Evolutionary conservation across 768 basidiomycete species (phyloP).

Genomic region (Xerocomellus chrysenteron): DNA sequence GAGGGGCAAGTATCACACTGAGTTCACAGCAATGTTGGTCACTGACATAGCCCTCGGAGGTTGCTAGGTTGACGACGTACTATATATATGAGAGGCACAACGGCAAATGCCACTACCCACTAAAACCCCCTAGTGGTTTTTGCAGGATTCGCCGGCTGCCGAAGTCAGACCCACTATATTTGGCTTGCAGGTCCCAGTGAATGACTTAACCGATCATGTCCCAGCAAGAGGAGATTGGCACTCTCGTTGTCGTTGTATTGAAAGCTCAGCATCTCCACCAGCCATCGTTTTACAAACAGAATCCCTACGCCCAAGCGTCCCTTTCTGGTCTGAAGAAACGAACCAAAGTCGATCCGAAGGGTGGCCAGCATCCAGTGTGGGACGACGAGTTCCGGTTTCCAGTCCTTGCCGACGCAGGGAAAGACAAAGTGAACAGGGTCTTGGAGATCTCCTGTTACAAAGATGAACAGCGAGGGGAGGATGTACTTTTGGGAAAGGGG

Average conservation of each 20-base stretch:
- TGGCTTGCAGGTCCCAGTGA: neutral
- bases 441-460: conserved; percentile 79
- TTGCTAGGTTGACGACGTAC: neutral
- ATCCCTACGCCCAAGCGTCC: conserved; percentile 72
- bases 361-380: conserved; percentile 94
- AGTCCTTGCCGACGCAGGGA: conserved; percentile 58
- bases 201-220: conserved; percentile 18
- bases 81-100: no score
- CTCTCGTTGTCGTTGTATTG: conserved; percentile 79
- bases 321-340: conserved; percentile 62
- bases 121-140: no score
- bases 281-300: conserved; percentile 87
- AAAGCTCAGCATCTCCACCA: conserved; percentile 86
- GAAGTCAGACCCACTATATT: no score
- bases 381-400: conserved; percentile 84
- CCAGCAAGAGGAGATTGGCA: conserved; percentile 60
- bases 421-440: conserved; percentile 45
- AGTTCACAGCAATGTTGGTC: neutral
- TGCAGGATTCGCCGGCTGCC: no score
- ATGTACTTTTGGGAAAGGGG: conserved; percentile 72
- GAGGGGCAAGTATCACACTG: no score
- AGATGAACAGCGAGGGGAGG: conserved; percentile 70
- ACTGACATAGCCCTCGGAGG: neutral
- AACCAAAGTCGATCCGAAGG: conserved; percentile 75
- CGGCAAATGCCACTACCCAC: no score